phyloP scores from a whole-genome alignment of 2,329 filamentous ascomycete species.

The Paradendryphiella salina region DNA sequence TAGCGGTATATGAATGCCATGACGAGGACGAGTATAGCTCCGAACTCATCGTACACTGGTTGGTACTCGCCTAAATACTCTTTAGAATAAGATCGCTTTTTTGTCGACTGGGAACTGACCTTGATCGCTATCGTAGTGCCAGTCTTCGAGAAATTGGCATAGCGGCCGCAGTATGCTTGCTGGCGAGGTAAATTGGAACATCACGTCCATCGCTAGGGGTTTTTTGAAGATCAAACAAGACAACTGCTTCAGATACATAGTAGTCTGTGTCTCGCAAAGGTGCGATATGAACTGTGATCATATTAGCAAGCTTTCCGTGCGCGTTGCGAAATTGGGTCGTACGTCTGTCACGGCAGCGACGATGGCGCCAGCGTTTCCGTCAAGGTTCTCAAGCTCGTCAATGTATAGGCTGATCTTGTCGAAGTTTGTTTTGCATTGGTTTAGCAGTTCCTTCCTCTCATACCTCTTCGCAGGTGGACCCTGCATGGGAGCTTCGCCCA shows the following conservation, averaged over 20 bases:
- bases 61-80: conserved; percentile 70
- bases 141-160: conserved; percentile 74
- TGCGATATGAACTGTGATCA: conserved; percentile 64
- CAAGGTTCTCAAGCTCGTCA: conserved; percentile 82
- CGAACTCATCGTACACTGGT: conserved; percentile 84
- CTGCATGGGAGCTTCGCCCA: conserved; percentile 83
- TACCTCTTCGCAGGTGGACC: conserved; percentile 75
- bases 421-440: conserved; percentile 75
- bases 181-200: conserved; percentile 74
- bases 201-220: conserved; percentile 71
- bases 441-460: conserved; percentile 74
- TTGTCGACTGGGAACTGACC: conserved; percentile 38
- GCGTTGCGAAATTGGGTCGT: background rate
- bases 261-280: conserved; percentile 73
- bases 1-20: conserved; percentile 78
- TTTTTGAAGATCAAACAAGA: conserved; percentile 75
- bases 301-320: conserved; percentile 7
- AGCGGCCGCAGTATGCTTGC: conserved; percentile 71
- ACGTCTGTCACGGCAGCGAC: conserved; percentile 65
- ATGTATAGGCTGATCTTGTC: conserved; percentile 76
- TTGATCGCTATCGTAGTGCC: conserved; percentile 81
- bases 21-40: conserved; percentile 72
- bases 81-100: conserved; percentile 16
- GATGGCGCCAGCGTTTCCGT: conserved; percentile 87
- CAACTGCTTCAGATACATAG: conserved; percentile 75